These are phyloP conservation scores for Boeremia exigua DNA, from an alignment of 2,329 filamentous ascomycete species.

Conservation along the genomic window DNA sequence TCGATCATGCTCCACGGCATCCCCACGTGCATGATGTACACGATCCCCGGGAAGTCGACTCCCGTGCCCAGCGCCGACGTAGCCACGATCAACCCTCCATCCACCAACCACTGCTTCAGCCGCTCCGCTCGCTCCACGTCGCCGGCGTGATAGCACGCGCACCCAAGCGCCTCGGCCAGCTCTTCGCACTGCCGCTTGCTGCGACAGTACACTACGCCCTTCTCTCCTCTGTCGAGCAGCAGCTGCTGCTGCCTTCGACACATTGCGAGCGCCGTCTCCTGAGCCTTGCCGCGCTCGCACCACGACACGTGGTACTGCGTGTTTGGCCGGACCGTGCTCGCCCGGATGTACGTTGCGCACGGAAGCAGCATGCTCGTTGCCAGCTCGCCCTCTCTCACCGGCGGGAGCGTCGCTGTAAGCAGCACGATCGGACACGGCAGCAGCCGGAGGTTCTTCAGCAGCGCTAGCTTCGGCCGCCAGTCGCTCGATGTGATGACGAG, in stretches of 20 bases:
- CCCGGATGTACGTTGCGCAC: constrained; percentile 19
- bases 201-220: constrained; percentile 23
- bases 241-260: background rate
- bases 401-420: constrained; percentile 20
- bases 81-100: constrained; percentile 24
- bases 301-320: constrained; percentile 18
- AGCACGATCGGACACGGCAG: constrained; percentile 15
- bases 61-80: constrained; percentile 23
- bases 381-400: constrained; percentile 15
- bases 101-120: constrained; percentile 14
- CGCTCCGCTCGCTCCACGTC: constrained; percentile 8
- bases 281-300: background rate
- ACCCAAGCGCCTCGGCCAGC: constrained; percentile 16
- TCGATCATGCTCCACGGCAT: constrained; percentile 21
- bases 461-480: background rate
- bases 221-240: constrained; percentile 10
- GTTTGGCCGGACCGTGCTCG: constrained; percentile 13
- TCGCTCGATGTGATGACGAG: background rate
- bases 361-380: constrained; percentile 15
- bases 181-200: constrained; percentile 18
- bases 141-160: constrained; percentile 19
- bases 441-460: background rate
- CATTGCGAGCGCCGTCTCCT: constrained; percentile 6
- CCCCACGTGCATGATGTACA: constrained; percentile 16
- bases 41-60: constrained; percentile 26